phyloP scores from a whole-genome alignment of 208 protist species.

The Acanthamoeba castellanii region DNA sequence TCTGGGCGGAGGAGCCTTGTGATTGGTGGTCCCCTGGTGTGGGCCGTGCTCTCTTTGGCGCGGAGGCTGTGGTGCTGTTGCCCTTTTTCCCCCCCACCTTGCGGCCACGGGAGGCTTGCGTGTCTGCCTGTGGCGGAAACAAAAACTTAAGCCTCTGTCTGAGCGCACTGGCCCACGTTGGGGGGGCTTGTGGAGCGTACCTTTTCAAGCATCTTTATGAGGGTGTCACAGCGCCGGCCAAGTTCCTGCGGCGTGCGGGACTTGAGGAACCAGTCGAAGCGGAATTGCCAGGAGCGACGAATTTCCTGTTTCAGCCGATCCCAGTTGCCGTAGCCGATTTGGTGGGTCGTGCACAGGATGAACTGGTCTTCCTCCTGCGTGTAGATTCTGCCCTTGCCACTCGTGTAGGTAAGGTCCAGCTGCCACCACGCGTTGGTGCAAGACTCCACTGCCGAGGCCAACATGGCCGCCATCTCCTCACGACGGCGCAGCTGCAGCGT shows the following conservation, averaged over 20 bases:
- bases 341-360: conserved; percentile 86
- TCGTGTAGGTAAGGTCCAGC: conserved; percentile 22
- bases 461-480: neutral
- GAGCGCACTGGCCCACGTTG: too few species aligned
- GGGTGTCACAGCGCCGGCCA: neutral
- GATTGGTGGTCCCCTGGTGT: too few species aligned
- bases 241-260: conserved; percentile 85
- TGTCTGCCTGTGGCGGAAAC: too few species aligned
- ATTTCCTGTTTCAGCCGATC: conserved; percentile 84
- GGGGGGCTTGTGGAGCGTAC: neutral
- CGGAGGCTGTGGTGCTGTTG: too few species aligned
- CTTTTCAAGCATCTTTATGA: conserved; percentile 55
- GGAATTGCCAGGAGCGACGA: conserved; percentile 85
- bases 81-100: too few species aligned
- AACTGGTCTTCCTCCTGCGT: conserved; percentile 86
- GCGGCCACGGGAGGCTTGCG: too few species aligned
- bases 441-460: neutral
- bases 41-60: too few species aligned
- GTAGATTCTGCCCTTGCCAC: conserved; percentile 45
- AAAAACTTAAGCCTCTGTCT: too few species aligned
- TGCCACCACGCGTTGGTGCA: conserved; percentile 46
- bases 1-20: too few species aligned
- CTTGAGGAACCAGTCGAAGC: conserved; percentile 92
- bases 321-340: conserved; percentile 86
- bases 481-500: neutral